Evolutionary conservation across 331 rosid genomes (phyloP).

Genomic region (Cydonia oblonga): DNA sequence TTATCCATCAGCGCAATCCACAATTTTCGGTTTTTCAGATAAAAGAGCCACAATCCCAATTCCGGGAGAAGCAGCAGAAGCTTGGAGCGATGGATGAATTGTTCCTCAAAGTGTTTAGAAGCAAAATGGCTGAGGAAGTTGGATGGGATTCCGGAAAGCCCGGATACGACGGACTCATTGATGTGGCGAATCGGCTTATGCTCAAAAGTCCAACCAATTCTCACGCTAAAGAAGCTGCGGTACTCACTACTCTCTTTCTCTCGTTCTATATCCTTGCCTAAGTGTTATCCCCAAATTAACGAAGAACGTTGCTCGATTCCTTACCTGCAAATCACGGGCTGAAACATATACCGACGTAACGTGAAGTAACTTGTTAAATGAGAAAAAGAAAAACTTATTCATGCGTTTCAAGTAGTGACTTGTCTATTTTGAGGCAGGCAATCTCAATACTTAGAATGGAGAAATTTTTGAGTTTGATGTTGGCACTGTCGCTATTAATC

Average conservation of each 20-base stretch:
- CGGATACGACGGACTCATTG: conserved; percentile 83
- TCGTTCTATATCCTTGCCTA: background rate
- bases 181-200: conserved; percentile 66
- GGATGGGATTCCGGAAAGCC: conserved; percentile 76
- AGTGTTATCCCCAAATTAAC: too few relatives aligned
- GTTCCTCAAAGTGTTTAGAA: conserved; percentile 66
- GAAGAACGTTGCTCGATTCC: too few relatives aligned
- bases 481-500: too few relatives aligned
- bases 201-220: conserved; percentile 51
- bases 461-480: too few relatives aligned
- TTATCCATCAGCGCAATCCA: background rate
- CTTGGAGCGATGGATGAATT: conserved; percentile 51
- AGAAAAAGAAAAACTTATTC: too few relatives aligned
- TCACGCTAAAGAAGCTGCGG: conserved; percentile 66
- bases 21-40: background rate
- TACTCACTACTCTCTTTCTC: background rate
- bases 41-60: background rate
- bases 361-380: too few relatives aligned
- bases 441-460: too few relatives aligned
- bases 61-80: background rate
- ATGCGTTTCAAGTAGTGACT: too few relatives aligned
- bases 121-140: conserved; percentile 62
- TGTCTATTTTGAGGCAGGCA: too few relatives aligned
- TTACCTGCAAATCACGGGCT: too few relatives aligned
- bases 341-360: too few relatives aligned